These are phyloP conservation scores for Chaetomiaceae sp. DNA, from an alignment of 2,329 filamentous ascomycete genomes.

Conservation along the genomic window DNA sequence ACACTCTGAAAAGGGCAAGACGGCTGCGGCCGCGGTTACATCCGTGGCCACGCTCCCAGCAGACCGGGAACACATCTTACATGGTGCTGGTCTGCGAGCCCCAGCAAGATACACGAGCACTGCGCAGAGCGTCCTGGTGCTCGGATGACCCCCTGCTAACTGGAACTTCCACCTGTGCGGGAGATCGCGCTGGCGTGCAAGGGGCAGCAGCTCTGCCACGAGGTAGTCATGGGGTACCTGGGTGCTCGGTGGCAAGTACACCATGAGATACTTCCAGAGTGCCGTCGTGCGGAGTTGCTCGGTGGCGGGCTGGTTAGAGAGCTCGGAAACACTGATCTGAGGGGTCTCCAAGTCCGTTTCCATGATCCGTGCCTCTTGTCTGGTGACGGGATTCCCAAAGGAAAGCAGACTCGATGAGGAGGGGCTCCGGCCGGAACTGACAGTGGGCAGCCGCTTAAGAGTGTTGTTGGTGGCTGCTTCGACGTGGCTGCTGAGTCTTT, in stretches of 20 bases:
- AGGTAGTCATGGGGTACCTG: neutral
- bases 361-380: neutral
- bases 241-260: neutral
- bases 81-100: neutral
- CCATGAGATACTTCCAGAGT: slow-evolving; percentile 8
- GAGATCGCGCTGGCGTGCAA: neutral
- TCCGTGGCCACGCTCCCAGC: neutral
- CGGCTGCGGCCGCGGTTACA: neutral
- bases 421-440: neutral
- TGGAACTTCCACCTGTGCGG: slow-evolving; percentile 10
- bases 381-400: neutral
- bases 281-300: neutral
- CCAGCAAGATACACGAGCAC: slow-evolving; percentile 13
- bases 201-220: neutral
- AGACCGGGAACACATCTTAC: neutral
- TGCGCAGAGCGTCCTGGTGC: neutral
- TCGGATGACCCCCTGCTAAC: neutral
- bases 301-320: neutral
- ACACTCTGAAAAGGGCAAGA: slow-evolving; percentile 2
- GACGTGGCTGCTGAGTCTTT: neutral
- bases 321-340: too few species aligned
- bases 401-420: neutral
- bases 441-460: neutral
- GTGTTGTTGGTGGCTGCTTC: neutral
- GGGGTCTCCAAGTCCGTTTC: too few species aligned